Evolutionary conservation across 1,284 basidiomycete genomes (phyloP), one percentile per base, ranked within the genome.

Genomic region (Puccinia triticina): DNA sequence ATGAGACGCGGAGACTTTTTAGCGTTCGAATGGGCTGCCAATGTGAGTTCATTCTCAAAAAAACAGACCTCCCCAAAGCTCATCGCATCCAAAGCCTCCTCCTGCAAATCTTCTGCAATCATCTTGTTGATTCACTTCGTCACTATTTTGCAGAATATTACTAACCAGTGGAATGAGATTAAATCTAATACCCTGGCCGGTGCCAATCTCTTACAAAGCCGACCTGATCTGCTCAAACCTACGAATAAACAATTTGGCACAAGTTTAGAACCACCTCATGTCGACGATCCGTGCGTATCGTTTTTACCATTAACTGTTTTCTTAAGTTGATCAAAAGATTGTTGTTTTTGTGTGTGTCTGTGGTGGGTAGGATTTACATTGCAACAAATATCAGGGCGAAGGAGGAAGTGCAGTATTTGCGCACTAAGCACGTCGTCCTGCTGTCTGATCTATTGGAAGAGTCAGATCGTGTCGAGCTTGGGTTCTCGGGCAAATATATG

Each of bases 1-100:
- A 75, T 82, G 72, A 61, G 80, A 26, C 55, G 80, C 50, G 80
- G 80, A 16, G 80, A 82, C 40, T 82, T 82, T 69, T 53, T 75
- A 23, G 23, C 7, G 23, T 53, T 34, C 16, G 46, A 82, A 55
- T 82, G 80, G 80, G 59, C 72, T 29, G 32, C 46, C 29, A 76
- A 75, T 43, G 80, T 82, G 11, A 55, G 80, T 48, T 14, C 53
- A n/a, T n/a, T n/a, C n/a, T n/a, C n/a, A n/a, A 14, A 66, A 14
- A n/a, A 14, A 43, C 3, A 75, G 16, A 50, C 48, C 23, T 26
- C 34, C 7, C n/a, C 40, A 43, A 43, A 4, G 4, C 40, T 43
- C 40, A 43, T 43, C 40, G 7, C 40, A n/a, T n/a, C n/a, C n/a
- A n/a, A 43, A 43, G 26, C 18, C 21, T 4, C 14, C 21, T 32